Conservation (phyloP, 129 eudicot genomes). For the Flaveria bidentis region DNA sequence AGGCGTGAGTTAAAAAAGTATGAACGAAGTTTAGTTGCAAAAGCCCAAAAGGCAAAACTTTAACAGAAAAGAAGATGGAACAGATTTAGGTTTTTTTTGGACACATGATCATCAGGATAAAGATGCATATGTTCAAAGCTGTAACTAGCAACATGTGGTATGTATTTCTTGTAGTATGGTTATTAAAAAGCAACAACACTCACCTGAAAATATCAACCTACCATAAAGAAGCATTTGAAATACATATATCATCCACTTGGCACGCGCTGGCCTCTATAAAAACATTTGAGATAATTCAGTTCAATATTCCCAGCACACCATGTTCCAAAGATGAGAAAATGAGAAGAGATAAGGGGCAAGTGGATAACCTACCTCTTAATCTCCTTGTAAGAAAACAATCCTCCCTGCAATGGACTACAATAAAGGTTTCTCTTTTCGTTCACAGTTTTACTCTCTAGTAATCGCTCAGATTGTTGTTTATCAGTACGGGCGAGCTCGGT, state of each 20-base stretch:
- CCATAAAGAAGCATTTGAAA: conserved; percentile 84
- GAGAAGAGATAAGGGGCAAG: conserved; percentile 46
- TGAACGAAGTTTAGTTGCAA: not conserved
- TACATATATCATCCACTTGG: conserved; percentile 74
- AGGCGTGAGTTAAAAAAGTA: too few relatives aligned
- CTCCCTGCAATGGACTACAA: conserved; percentile 50
- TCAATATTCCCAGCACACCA: conserved; percentile 39
- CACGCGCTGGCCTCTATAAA: conserved; percentile 63
- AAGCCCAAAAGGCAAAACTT: not conserved
- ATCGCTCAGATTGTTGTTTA: conserved; percentile 24
- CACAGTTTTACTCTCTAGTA: conserved; percentile 46
- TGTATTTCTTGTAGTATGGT: conserved; percentile 3
- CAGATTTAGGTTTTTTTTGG: not conserved
- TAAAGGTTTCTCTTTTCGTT: conserved; percentile 48
- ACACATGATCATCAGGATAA: not conserved
- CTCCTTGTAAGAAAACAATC: conserved; percentile 58
- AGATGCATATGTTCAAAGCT: not conserved
- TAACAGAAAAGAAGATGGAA: not conserved
- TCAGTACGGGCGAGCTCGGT: conserved; percentile 89
- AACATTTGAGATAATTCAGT: conserved; percentile 58
- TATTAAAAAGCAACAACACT: conserved; percentile 56
- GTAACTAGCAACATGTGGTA: not conserved
- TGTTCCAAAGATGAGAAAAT: conserved; percentile 11
- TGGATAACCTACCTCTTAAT: conserved; percentile 86
- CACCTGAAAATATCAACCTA: conserved; percentile 87